Base-by-base conservation (phyloP, 805 yeast genomes). In the Suhomyces faveliae region DNA sequence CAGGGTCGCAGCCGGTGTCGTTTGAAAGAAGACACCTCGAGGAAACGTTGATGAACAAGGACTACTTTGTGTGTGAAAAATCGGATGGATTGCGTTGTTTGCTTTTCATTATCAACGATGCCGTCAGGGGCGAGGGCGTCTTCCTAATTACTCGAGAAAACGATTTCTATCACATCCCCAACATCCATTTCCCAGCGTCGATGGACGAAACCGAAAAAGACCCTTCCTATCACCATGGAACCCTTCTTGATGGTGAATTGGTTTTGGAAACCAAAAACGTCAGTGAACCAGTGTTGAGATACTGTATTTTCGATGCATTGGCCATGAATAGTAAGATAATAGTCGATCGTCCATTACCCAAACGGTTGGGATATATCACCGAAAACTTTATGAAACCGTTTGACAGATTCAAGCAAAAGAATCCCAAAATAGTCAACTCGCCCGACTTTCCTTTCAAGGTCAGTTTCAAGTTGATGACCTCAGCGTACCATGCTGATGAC, bases 1-100 rank as follows among this genome's bases (percentile, higher is more conserved):
- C 96, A 2, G 97, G 99, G 0, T 84, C 97, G 1, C 99, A 95
- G 67, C 99, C 99, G 0, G 88, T 92, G 2, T 88, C 96, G 21
- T 91, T 94, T 62, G 84, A 87, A 38, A 75, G 89, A 47, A 71
- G 76, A 27, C 97, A 92, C 67, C 72, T 94, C 20, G 63, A 64
- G 63, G 80, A 81, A 41, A 80, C 83, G 27, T 70, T 94, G 42
- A 62, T 77, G 61, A 68, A 76, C 3, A 83, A 84, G 49, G 98
- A 95, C 59, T 94, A 91, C 62, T 84, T 83, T 55, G 99, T 94
- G 0, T 95, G 99, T 70, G 99, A 94, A 60, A 94, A 94, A 63
- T 81, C 94, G 0, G 99, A 94, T 67, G 99, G 99, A 0, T 71
- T 92, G 42, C 74, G 99, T 45, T 89, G 95, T 49, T 70, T 94